Base-by-base conservation (phyloP, 2,329 filamentous ascomycete genomes). In the Torrubiella hemipterigena region DNA sequence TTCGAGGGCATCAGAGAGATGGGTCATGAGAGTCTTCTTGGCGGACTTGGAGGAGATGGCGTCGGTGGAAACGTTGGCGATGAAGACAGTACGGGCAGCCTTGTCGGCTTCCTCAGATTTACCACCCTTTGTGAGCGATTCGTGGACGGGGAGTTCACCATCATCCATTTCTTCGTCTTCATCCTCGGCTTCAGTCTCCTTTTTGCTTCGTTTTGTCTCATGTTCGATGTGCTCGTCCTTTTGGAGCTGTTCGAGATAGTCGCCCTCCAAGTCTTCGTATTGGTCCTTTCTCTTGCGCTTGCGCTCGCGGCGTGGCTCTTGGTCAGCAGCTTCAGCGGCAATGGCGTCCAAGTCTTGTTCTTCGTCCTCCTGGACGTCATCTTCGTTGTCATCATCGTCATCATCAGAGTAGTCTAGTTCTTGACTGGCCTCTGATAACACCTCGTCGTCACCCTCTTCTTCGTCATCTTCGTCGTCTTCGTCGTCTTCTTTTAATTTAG, bases 61-160 rank as follows among this genome's bases (percentile, higher is more conserved):
- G 31, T 79, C 66, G 15, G 72, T 78, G 11, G 86, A 86, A 27
- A 98, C 84, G 48, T 98, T 98, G 47, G 82, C 81, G 10, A 98
- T 64, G 58, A 96, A 98, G 25, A 96, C 76, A 6, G 91, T 98
- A 34, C 91, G 81, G 35, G 73, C 73, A 7, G 89, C 82, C 61
- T 93, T 94, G 35, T 93, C 83, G 3, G 93, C 46, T 41, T 93
- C 82, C 15, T 63, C 45, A 28, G 44, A 61, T 54, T 66, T 75
- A 57, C 61, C 68, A 51, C 58, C 56, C 32, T 58, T 63, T 41
- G 51, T 54, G 23, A 72, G 61, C 33, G 67, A 73, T 48, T 77
- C 76, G 44, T 80, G 75, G 24, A 70, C 56, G 4, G 66, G 63
- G 7, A 56, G 41, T 6, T 55, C 56, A 7, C 59, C 58, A 15